Evolutionary conservation across 1,139 yeast genomes (phyloP), one percentile per base, ranked within the genome.

Genomic region (Suhomyces bokatorum): DNA sequence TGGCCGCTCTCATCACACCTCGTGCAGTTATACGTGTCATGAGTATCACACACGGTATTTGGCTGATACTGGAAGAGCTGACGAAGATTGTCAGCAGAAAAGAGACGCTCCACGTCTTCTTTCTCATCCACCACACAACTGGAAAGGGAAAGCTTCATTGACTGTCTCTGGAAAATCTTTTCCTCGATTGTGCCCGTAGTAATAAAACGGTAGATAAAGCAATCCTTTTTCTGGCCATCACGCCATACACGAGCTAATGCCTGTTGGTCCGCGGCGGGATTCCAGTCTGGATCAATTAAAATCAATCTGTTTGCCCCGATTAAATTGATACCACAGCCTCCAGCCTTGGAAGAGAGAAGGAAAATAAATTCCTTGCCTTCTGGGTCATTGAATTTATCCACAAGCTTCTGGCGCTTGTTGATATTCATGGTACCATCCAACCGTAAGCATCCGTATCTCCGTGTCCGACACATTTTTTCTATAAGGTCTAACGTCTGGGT

Each of bases 231-330:
- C 60, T 93, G 99, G 0, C 99, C 99, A 68, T 93, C 99, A 73
- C 99, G 85, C 99, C 99, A 93, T 3, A 93, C 97, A 64, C 99
- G 80, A 0, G 99, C 99, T 49, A 93, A 73, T 0, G 99, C 99
- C 67, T 93, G 99, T 63, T 93, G 99, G 62, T 93, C 99, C 2
- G 97, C 87, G 0, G 99, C 99, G 0, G 99, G 99, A 58, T 93
- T 93, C 99, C 99, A 93, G 64, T 95, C 99, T 0, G 99, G 99
- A 62, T 93, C 99, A 58, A 93, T 75, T 45, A 93, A 72, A 26
- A 93, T 81, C 49, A 93, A 73, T 50, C 99, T 75, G 57, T 95
- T 93, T 9, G 99, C 99, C 9, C 99, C 99, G 57, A 93, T 93
- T 54, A 93, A 77, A 60, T 93, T 93, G 60, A 93, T 89, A 65